A percentile compares a stretch with the other conserved stretches of the same genome.
Evolutionary conservation across 768 basidiomycete genomes (phyloP).

Genomic region (Mrakia blollopis): DNA sequence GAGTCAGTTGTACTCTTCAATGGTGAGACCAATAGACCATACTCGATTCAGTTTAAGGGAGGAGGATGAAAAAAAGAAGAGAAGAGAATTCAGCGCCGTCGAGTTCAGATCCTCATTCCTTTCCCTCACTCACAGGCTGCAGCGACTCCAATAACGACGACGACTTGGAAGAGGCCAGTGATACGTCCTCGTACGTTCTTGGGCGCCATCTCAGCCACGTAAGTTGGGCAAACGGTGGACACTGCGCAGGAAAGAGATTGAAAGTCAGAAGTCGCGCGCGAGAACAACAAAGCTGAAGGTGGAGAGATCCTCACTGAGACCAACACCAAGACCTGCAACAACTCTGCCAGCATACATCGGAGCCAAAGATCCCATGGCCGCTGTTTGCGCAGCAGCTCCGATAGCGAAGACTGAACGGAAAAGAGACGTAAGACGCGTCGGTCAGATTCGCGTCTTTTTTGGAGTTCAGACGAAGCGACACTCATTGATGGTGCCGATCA

Average conservation of each 20-base stretch:
- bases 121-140: constrained; percentile 45
- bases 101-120: too few relatives aligned
- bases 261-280: background rate
- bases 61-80: background rate
- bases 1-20: constrained; percentile 22
- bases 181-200: constrained; percentile 81
- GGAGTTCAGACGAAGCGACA: too few relatives aligned
- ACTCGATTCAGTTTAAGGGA: constrained; percentile 29
- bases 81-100: too few relatives aligned
- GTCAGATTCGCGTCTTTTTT: too few relatives aligned
- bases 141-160: constrained; percentile 78
- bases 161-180: constrained; percentile 60
- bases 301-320: background rate
- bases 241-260: background rate
- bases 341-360: background rate
- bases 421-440: background rate
- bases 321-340: background rate
- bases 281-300: too few relatives aligned
- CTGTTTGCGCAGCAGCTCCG: background rate
- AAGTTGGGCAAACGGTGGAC: constrained; percentile 12
- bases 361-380: background rate
- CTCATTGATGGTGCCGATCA: constrained; percentile 11
- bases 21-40: constrained; percentile 17
- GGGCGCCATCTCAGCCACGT: constrained; percentile 66
- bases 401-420: background rate